Base-by-base conservation (phyloP, 306 rosid genomes). In the Rubus parviflorus region DNA sequence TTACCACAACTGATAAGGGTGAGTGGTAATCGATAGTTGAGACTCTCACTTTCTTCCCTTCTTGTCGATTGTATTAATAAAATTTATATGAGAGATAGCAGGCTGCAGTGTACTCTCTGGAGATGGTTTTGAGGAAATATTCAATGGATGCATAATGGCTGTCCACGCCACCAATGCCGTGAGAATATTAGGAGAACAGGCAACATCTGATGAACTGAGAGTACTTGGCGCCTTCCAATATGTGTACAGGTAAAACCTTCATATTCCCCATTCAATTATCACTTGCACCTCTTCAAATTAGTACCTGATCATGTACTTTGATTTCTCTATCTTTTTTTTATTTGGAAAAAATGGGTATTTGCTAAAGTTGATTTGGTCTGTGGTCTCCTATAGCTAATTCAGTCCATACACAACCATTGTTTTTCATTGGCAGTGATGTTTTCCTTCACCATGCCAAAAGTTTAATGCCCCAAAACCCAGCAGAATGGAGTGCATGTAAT, bases 401-500 rank as follows among this genome's bases (percentile, higher is more conserved):
- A n/a, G n/a, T n/a, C n/a, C n/a, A n/a, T n/a, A n/a, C n/a, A n/a
- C n/a, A n/a, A n/a, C 63, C 81, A 79, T 77, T 77, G 64, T 75
- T 84, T 47, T 90, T 72, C 82, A 68, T 77, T 89, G 90, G 92
- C 98, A 93, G 98, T 85, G 97, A 93, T 72, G 86, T 91, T 84
- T 91, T 76, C 85, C 98, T 93, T 72, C 98, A 93, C 49, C 96
- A 92, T 57, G 98, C 91, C 91, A 85, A 89, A 91, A 82, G 23
- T 43, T 83, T 93, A 51, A 93, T 93, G 98, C 98, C 98, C 78
- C 86, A 58, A 91, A 91, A 93, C 81, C 91, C 84, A 82, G 91
- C 92, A 58, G 98, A 96, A 61, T 93, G 98, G 98, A 91, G 97
- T 80, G 93, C 98, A 10, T 93, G 97, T 96, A 93, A 91, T 84